Base-by-base conservation (phyloP, 78 protist genomes). In the Emiliania huxleyi region DNA sequence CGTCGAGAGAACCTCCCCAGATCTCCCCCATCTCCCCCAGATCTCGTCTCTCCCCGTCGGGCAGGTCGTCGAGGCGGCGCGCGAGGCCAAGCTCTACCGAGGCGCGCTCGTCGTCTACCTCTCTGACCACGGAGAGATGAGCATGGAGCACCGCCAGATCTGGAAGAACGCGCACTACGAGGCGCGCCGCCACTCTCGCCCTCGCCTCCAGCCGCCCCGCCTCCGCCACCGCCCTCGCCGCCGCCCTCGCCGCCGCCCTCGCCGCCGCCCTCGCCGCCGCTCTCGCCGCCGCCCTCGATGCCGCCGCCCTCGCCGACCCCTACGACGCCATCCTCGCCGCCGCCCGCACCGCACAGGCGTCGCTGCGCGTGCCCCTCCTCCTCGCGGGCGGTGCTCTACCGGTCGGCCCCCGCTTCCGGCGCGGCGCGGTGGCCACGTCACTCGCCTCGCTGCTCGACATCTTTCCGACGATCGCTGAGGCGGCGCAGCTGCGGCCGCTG, bases 151-250 rank as follows among this genome's bases (percentile, higher is more conserved):
- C 49, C 26, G 52, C 19, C 88, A 43, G 52, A 25, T 81, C 22
- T 81, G 88, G 88, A 81, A 81, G 88, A 81, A 81, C 88, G 2
- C 88, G 40, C 4, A 42, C 49, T 81, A 81, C 88, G 88, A 81
- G 42, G n/a, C n/a, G n/a, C n/a, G n/a, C n/a, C n/a, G n/a, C n/a
- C n/a, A n/a, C n/a, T n/a, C n/a, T n/a, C n/a, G n/a, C n/a, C n/a
- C n/a, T n/a, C n/a, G n/a, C n/a, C n/a, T n/a, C n/a, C n/a, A n/a
- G n/a, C n/a, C n/a, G n/a, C n/a, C n/a, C n/a, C n/a, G n/a, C n/a
- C n/a, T n/a, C n/a, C n/a, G n/a, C n/a, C n/a, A n/a, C n/a, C n/a
- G n/a, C n/a, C n/a, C n/a, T n/a, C n/a, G n/a, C n/a, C n/a, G n/a
- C n/a, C n/a, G n/a, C n/a, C n/a, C n/a, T n/a, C n/a, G n/a, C n/a